Percentiles rank a stretch among this genome's conserved stretches.
Evolutionary conservation across 768 basidiomycete genomes (phyloP).

Genomic region (Aureoboletus auriporus): DNA sequence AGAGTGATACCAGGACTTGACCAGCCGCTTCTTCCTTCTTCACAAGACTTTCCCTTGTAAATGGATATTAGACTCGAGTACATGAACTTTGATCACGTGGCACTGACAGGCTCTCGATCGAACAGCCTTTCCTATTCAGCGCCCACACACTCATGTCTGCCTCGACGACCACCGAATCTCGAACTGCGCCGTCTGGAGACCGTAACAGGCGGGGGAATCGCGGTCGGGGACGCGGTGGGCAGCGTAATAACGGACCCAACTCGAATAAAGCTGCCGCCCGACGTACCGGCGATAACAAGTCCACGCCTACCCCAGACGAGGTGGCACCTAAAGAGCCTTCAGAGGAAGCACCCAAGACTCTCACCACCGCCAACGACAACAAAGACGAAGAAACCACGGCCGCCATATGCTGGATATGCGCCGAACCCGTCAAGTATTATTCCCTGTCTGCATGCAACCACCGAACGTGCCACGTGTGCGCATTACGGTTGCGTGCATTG

Average conservation of each 20-base stretch:
- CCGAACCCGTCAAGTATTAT: conserved; percentile 89
- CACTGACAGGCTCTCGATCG: neutral
- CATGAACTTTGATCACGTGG: neutral
- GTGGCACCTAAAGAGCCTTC: neutral
- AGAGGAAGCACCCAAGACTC: neutral
- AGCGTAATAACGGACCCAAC: neutral
- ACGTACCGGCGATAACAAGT: conserved; percentile 4
- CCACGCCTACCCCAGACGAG: neutral
- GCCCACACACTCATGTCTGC: conserved; percentile 12
- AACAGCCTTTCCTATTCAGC: too few relatives aligned
- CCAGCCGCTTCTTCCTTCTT: too few relatives aligned
- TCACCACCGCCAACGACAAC: conserved; percentile 3
- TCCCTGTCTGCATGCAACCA: conserved; percentile 90
- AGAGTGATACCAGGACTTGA: conserved; percentile 11
- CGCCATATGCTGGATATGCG: conserved; percentile 85
- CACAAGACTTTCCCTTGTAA: too few relatives aligned
- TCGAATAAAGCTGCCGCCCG: conserved; percentile 4
- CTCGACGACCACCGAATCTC: conserved; percentile 15
- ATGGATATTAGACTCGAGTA: too few relatives aligned
- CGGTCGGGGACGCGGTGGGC: conserved; percentile 17
- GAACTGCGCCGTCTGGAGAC: neutral
- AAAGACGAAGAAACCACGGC: conserved; percentile 32
- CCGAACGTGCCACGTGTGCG: conserved; percentile 92
- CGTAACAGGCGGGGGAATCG: conserved; percentile 15
- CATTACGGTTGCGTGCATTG: conserved; percentile 78